Conservation (phyloP, 345 rosid species). For the Populus ilicifolia region DNA sequence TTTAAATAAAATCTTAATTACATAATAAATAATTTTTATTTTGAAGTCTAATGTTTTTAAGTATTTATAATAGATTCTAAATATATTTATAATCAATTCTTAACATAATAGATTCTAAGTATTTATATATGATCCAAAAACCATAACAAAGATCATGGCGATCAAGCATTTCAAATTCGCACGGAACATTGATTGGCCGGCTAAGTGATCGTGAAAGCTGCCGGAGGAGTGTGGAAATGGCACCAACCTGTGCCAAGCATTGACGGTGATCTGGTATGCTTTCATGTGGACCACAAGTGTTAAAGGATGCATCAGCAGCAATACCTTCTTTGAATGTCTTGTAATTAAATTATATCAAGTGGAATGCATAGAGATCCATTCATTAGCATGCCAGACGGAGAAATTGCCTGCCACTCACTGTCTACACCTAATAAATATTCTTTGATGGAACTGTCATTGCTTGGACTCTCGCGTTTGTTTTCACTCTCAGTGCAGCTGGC, state of each 20-base stretch:
- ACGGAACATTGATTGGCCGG: background rate
- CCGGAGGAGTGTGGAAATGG: background rate
- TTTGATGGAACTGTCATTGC: background rate
- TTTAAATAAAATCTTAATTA: too few relatives aligned
- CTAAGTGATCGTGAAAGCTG: background rate
- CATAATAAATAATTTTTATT: too few relatives aligned
- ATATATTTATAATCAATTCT: too few relatives aligned
- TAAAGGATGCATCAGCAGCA: background rate
- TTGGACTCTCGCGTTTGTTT: constrained; percentile 1
- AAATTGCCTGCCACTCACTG: background rate
- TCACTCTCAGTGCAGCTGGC: constrained; percentile 11
- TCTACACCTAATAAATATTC: constrained; percentile 6
- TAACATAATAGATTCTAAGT: too few relatives aligned
- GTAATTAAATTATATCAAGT: background rate
- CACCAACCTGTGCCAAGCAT: background rate
- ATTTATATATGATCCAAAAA: background rate
- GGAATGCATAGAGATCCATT: background rate
- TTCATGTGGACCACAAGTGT: constrained; percentile 25
- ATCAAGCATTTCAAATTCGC: background rate
- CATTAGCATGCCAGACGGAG: constrained; percentile 6
- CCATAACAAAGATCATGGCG: background rate
- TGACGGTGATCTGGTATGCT: background rate
- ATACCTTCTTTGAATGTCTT: constrained; percentile 13
- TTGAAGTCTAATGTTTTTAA: too few relatives aligned
- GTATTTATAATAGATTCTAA: too few relatives aligned